Evolutionary conservation across 306 rosid genomes (phyloP).

Genomic region (Trifolium pratense): DNA sequence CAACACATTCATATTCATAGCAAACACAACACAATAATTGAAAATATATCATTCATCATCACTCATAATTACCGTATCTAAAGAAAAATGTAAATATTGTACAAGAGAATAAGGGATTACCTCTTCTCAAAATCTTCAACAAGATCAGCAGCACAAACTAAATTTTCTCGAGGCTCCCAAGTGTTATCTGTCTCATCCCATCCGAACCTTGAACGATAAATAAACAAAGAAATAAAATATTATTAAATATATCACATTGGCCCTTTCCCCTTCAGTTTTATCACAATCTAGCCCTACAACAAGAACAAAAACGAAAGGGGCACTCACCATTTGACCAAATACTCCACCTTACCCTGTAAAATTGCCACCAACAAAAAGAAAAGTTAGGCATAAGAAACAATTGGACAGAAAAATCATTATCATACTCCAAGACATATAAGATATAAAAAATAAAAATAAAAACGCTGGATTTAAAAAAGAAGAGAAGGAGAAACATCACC

Average conservation of each 20-base stretch:
- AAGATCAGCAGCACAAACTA: constrained; percentile 59
- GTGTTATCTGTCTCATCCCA: constrained; percentile 92
- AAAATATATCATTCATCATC: constrained; percentile 39
- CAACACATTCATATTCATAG: constrained; percentile 11
- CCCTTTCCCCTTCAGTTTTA: not conserved
- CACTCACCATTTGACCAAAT: constrained; percentile 86
- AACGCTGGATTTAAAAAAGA: not conserved
- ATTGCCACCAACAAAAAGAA: not conserved
- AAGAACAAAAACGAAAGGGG: constrained; percentile 15
- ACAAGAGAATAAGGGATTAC: constrained; percentile 44
- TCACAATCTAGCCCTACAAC: not conserved
- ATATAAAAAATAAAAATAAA: not conserved
- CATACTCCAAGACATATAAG: not conserved
- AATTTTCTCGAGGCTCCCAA: constrained; percentile 92
- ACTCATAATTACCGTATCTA: constrained; percentile 4
- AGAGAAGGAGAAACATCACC: constrained; percentile 36
- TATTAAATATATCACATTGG: not conserved
- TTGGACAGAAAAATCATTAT: not conserved
- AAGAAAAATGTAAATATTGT: not conserved
- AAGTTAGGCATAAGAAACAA: constrained; percentile 39
- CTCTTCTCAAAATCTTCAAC: constrained; percentile 79
- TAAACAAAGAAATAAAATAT: constrained; percentile 13
- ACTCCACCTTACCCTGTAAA: constrained; percentile 76
- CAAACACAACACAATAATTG: constrained; percentile 45
- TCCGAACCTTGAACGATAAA: constrained; percentile 60